A percentile compares a stretch with the other conserved stretches of the same genome.
These are phyloP conservation scores for Scedosporium dehoogii DNA, from an alignment of 2,329 filamentous ascomycete species.

Conservation along the genomic window DNA sequence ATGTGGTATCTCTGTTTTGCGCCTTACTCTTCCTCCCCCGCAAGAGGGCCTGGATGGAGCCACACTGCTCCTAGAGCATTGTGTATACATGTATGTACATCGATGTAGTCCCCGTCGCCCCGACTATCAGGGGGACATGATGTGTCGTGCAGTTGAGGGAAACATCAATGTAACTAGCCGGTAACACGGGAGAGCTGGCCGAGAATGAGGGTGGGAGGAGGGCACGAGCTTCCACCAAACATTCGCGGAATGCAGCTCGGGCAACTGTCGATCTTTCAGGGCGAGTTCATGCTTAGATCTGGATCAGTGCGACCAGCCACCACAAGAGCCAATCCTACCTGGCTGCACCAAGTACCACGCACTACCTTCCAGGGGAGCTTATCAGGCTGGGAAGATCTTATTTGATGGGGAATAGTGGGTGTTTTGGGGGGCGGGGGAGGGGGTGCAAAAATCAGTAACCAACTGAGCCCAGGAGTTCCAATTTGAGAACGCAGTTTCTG, in stretches of 20 bases:
- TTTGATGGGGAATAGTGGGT: background rate
- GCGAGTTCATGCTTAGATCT: background rate
- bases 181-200: conserved; percentile 1
- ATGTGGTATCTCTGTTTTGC: background rate
- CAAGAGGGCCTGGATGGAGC: background rate
- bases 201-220: background rate
- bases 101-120: background rate
- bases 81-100: background rate
- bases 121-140: background rate
- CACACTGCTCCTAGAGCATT: background rate
- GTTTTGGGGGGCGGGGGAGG: background rate
- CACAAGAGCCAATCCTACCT: no score
- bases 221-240: background rate
- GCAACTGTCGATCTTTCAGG: background rate
- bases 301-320: background rate
- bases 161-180: conserved; percentile 2
- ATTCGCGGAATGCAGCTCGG: background rate
- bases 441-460: no score
- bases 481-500: no score
- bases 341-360: no score
- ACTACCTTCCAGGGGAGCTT: background rate
- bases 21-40: background rate
- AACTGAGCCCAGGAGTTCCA: background rate
- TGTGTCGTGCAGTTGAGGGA: conserved; percentile 1
- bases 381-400: background rate